Base-by-base conservation (phyloP, 1,284 basidiomycete genomes). In the Tylopilus sp. region DNA sequence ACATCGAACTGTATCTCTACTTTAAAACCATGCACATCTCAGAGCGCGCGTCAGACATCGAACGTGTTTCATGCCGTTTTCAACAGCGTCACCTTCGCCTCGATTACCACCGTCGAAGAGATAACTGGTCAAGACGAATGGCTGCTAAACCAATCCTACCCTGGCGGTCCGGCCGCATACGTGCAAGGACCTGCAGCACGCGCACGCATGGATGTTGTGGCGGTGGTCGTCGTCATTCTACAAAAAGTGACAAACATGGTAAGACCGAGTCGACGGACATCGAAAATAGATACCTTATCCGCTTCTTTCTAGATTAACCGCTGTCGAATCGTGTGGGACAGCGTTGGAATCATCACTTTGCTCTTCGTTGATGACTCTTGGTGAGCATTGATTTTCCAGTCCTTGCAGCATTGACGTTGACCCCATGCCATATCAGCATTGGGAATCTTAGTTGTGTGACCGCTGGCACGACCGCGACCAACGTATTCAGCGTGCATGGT, bases 201-300 rank as follows among this genome's bases (percentile, higher is more conserved):
- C 11, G 29, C 29, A 13, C 12, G 4, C 13, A 9, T 13, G 3
- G 29, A 30, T 13, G 29, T 12, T 13, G 4, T 13, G 6, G 11
- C 3, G 23, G 12, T 12, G 19, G 37, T 6, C 23, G 5, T 3
- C 4, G n/a, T 26, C 6, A 8, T 28, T 40, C 11, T 40, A 6
- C 26, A 41, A 12, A 12, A 19, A 18, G 6, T 41, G 18, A 28
- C 40, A 7, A 28, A 29, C 15, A 42, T 42, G 51, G 55, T 54
- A 30, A 48, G 46, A 31, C 2, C 12, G 3, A 12, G 29, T 30
- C 29, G 12, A 13, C 6, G 12, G 10, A 30, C 16, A 9, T 11
- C 4, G 9, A 9, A 18, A 11, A 4, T 10, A 11, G 34, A 21
- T 1, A 7, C 2, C 16, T 18, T 5, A 34, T 8, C 1, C 1